Conservation (phyloP, 1,139 yeast genomes). For the Candida pseudoviswanathii region DNA sequence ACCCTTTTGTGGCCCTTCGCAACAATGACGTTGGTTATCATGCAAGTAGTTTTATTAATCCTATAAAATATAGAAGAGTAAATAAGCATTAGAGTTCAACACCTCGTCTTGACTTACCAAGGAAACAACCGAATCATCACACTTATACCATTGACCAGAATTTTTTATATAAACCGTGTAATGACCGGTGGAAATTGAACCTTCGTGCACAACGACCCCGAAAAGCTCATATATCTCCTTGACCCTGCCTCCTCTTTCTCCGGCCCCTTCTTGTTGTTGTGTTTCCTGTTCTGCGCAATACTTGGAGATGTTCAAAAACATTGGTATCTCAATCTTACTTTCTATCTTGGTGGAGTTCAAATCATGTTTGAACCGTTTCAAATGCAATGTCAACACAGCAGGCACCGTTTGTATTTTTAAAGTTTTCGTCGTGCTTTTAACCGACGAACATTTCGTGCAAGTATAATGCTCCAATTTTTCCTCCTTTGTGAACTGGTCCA, state of each 20-base stretch:
- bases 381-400: conserved; percentile 77
- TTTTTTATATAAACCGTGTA: conserved; percentile 79
- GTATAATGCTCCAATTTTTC: conserved; percentile 78
- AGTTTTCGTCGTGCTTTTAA: conserved; percentile 69
- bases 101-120: conserved; percentile 67
- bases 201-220: conserved; percentile 86
- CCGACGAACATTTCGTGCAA: conserved; percentile 65
- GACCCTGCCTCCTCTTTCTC: conserved; percentile 22
- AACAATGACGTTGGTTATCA: not conserved
- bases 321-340: conserved; percentile 70
- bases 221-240: conserved; percentile 67
- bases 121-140: conserved; percentile 88
- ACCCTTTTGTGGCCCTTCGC: too few species aligned
- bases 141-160: conserved; percentile 81
- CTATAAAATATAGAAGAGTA: conserved; percentile 63
- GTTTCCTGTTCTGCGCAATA: conserved; percentile 46
- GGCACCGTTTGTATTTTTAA: conserved; percentile 71
- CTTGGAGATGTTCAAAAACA: conserved; percentile 66
- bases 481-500: conserved; percentile 71
- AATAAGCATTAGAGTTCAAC: conserved; percentile 69
- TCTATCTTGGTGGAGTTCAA: conserved; percentile 67
- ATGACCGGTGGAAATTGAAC: conserved; percentile 94
- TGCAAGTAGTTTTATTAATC: not conserved
- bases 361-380: conserved; percentile 85
- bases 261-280: too few species aligned